Evolutionary conservation across 768 basidiomycete genomes (phyloP), one percentile per base, ranked within the genome.

Genomic region (Boletales sp.): DNA sequence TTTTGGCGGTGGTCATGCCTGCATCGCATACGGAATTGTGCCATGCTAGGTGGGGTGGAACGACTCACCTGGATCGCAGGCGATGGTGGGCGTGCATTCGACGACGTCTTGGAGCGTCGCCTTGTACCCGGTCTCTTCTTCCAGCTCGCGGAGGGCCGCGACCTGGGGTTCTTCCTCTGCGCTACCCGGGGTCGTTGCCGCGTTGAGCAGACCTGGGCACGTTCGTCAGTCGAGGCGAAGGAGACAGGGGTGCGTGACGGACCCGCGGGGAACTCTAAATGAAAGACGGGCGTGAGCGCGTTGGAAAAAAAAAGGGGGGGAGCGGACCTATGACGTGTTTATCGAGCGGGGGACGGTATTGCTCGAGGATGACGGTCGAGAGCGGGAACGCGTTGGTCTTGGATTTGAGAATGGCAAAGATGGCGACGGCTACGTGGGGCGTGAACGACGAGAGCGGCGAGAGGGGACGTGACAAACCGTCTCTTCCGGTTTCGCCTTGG

Each of bases 1-100:
- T 94, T 63, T 89, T 95, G 12, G 94, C 89, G 39, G 84, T 92
- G 17, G 90, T 87, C 93, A 98, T 94, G 10, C 94, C 93, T 90
- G 45, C 29, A 14, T 19, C 21, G 21, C 21, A 21, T 21, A 4
- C 21, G 21, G 21, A 21, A 21, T 4, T 21, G 21, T 21, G 21
- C 21, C 21, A 21, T 21, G 21, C 21, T 21, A 21, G 21, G 21
- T 21, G 4, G 32, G 29, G 10, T 35, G 4, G n/a, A 18, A 17
- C 12, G 31, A 36, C 45, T 15, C 37, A 87, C 87, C 90, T 54
- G 90, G 88, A 63, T 92, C 88, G 52, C 67, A 71, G 32, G 86
- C 86, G 21, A 86, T 62, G 19, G 83, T 57, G 4, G 84, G 82
- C 8, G 82, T 81, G 2, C 77, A 72, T 52, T 90, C 80, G 30